phyloP scores from a whole-genome alignment of 805 yeast genomes.

The Lipomyces sp. region DNA sequence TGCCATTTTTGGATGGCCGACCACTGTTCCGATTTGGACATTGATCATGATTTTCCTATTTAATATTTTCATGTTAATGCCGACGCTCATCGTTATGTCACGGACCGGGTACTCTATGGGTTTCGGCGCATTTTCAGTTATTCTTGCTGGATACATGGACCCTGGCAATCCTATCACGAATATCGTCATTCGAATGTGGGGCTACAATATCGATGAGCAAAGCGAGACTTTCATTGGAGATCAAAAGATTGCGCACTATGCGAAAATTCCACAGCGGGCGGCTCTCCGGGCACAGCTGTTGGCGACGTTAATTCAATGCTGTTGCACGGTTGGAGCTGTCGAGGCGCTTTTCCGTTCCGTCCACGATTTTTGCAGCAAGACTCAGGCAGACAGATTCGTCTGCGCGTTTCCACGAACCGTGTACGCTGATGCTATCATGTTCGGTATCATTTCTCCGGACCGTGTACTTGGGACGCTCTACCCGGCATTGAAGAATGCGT shows the following conservation, averaged over 20 bases:
- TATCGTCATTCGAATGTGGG: conserved; percentile 50
- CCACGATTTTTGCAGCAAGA: conserved; percentile 10
- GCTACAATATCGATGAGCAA: conserved; percentile 59
- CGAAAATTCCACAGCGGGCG: conserved; percentile 44
- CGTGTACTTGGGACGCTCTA: conserved; percentile 6
- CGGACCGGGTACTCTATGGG: conserved; percentile 42
- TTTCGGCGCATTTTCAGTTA: conserved; percentile 35
- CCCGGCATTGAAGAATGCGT: conserved; percentile 11
- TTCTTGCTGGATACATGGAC: conserved; percentile 10
- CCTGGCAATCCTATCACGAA: conserved; percentile 57
- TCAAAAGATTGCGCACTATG: conserved; percentile 54
- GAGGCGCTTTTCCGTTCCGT: conserved; percentile 4
- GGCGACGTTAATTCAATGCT: conserved; percentile 15
- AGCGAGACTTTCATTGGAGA: conserved; percentile 59
- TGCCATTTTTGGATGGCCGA: conserved; percentile 36
- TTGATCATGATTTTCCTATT: conserved; percentile 36
- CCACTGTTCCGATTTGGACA: conserved; percentile 38
- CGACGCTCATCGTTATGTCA: conserved; percentile 35
- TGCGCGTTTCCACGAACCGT: conserved; percentile 10
- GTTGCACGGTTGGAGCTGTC: conserved; percentile 8
- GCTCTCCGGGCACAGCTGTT: conserved; percentile 39
- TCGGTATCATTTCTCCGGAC: conserved; percentile 8
- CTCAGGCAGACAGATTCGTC: conserved; percentile 10
- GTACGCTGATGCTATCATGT: conserved; percentile 11
- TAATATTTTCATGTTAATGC: conserved; percentile 32